Evolutionary conservation across 2,329 filamentous ascomycete genomes (phyloP).

Genomic region (Penicillium sp.): DNA sequence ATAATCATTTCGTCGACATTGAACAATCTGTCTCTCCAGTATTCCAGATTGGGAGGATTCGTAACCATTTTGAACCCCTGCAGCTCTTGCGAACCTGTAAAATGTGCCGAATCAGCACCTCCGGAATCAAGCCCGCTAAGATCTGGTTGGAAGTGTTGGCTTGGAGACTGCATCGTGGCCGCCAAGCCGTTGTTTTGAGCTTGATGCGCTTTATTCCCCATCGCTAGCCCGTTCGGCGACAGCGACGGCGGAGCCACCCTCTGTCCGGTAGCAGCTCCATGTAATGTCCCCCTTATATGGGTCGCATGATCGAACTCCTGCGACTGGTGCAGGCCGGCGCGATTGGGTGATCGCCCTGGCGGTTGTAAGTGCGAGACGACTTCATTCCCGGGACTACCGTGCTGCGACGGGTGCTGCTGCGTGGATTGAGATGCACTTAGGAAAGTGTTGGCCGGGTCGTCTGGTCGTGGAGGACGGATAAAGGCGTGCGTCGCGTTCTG

Average conservation of each 20-base stretch:
- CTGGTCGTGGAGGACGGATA: constrained; percentile 14
- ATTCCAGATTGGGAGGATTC: constrained; percentile 63
- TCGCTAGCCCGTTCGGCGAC: constrained; percentile 8
- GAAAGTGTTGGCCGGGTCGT: constrained; percentile 17
- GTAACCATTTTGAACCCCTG: constrained; percentile 53
- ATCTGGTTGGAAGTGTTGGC: constrained; percentile 19
- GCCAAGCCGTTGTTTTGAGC: constrained; percentile 18
- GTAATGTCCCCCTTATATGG: neutral
- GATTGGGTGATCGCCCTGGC: constrained; percentile 1
- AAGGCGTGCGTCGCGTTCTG: constrained; percentile 16
- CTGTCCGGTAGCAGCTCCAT: neutral
- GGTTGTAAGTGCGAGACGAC: constrained; percentile 2
- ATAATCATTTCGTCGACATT: constrained; percentile 70
- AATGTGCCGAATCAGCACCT: constrained; percentile 17
- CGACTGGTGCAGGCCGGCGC: neutral
- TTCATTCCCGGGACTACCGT: neutral
- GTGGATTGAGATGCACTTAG: constrained; percentile 8
- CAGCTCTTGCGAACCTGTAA: constrained; percentile 24
- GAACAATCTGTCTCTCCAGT: constrained; percentile 70
- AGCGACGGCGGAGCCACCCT: neutral
- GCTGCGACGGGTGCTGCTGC: constrained; percentile 7
- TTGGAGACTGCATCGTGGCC: constrained; percentile 19
- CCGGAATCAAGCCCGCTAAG: constrained; percentile 14
- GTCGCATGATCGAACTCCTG: neutral
- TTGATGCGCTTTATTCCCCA: constrained; percentile 13